Conservation (phyloP, 2,329 filamentous ascomycete species). For the Aspergillus fructus region DNA sequence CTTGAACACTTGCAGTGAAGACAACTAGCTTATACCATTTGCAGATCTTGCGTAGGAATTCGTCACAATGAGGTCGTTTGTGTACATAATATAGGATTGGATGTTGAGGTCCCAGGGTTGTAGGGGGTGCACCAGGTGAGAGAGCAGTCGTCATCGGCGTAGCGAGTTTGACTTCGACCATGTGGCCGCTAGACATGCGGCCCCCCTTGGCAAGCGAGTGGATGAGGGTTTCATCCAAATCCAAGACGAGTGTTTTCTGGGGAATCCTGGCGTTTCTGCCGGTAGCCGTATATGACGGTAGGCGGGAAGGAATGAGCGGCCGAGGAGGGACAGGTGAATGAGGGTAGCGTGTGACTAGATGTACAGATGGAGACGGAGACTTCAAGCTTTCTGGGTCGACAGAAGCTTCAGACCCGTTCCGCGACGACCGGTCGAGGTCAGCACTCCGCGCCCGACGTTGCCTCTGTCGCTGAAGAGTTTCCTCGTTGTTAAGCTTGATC, state of each 20-base stretch:
- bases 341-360: constrained; percentile 81
- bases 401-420: constrained; percentile 39
- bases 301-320: constrained; percentile 82
- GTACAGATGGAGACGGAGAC: constrained; percentile 76
- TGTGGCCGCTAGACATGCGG: constrained; percentile 92
- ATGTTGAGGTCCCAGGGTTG: constrained; percentile 77
- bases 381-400: constrained; percentile 79
- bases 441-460: constrained; percentile 34
- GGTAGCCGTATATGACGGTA: constrained; percentile 76
- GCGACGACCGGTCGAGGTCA: constrained; percentile 28
- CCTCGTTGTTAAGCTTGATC: constrained; percentile 85
- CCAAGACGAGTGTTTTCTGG: constrained; percentile 91
- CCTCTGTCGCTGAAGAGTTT: constrained; percentile 68
- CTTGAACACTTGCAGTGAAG: constrained; percentile 96
- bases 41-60: constrained; percentile 88
- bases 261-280: constrained; percentile 49
- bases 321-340: constrained; percentile 85
- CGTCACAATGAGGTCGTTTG: constrained; percentile 94
- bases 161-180: constrained; percentile 89
- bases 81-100: constrained; percentile 98
- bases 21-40: constrained; percentile 98
- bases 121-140: constrained; percentile 55
- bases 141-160: constrained; percentile 41
- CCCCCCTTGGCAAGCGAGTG: constrained; percentile 97
- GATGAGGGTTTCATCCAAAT: constrained; percentile 95